A percentile compares a stretch with the other conserved stretches of the same genome.
Evolutionary conservation across 805 yeast genomes (phyloP).

Genomic region (Candida andamanensis): DNA sequence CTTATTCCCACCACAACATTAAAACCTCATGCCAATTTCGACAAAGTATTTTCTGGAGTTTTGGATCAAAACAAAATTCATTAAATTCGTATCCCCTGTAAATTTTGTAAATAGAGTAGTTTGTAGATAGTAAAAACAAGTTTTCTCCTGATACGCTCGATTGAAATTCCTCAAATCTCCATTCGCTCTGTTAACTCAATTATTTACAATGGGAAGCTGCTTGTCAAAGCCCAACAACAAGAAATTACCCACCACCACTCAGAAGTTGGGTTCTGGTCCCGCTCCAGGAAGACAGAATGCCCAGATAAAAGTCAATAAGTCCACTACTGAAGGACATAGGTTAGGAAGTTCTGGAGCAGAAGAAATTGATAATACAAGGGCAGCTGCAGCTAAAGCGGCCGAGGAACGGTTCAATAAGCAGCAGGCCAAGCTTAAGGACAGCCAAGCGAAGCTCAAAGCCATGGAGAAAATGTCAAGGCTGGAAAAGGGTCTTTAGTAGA

Average conservation of each 20-base stretch:
- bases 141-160: background rate
- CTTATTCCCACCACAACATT: conserved; percentile 21
- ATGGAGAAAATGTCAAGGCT: conserved; percentile 24
- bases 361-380: conserved; percentile 12
- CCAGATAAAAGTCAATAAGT: too few relatives aligned
- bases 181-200: too few relatives aligned
- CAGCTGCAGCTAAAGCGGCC: conserved; percentile 39
- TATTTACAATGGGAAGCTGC: conserved; percentile 28
- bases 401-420: conserved; percentile 27
- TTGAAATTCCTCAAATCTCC: background rate
- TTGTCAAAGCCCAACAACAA: conserved; percentile 17
- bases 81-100: conserved; percentile 2
- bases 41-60: background rate
- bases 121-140: background rate
- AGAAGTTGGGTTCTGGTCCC: too few relatives aligned
- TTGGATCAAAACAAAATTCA: too few relatives aligned
- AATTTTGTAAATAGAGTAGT: background rate
- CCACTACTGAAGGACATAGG: conserved; percentile 12
- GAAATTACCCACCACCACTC: too few relatives aligned
- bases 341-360: conserved; percentile 11
- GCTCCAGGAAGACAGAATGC: too few relatives aligned
- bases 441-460: conserved; percentile 25
- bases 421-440: conserved; percentile 21
- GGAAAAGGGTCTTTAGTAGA: conserved; percentile 30
- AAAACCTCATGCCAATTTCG: conserved; percentile 24